phyloP scores from a whole-genome alignment of 2,329 filamentous ascomycete genomes.

The Talaromyces sp. region DNA sequence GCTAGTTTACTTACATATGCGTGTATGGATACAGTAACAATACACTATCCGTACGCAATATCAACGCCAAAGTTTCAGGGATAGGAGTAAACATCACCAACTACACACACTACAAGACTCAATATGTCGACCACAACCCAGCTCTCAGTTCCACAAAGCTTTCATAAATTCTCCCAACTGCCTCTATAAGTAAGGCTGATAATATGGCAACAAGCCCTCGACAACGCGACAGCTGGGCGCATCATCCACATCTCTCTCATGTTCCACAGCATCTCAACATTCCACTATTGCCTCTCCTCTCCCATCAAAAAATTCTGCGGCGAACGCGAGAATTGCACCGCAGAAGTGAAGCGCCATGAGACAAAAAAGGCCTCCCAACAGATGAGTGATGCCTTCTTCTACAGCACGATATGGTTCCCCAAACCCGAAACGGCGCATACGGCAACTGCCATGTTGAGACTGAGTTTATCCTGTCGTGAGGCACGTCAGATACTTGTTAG shows the following conservation, averaged over 20 bases:
- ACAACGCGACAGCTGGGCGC: not conserved
- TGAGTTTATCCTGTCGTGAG: not conserved
- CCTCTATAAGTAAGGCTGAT: not conserved
- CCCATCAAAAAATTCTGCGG: not conserved
- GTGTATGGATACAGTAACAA: not conserved
- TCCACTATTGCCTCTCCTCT: not conserved
- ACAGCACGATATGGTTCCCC: not conserved
- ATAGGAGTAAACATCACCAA: not conserved
- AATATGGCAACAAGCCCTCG: not conserved
- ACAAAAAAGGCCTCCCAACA: not conserved
- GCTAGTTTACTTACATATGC: not conserved
- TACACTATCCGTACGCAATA: not conserved
- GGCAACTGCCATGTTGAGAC: not conserved
- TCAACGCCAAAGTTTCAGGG: not conserved
- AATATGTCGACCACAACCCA: not conserved
- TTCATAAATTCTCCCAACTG: not conserved
- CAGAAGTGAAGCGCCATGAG: not conserved
- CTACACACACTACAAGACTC: not conserved
- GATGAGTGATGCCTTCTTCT: not conserved
- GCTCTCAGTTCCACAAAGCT: not conserved
- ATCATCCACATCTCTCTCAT: not conserved
- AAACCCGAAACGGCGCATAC: not conserved
- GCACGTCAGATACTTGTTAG: not conserved
- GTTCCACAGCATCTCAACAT: not conserved
- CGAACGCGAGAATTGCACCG: not conserved